Conservation (phyloP, 2,329 filamentous ascomycete species). For the Ascochyta lentis region DNA sequence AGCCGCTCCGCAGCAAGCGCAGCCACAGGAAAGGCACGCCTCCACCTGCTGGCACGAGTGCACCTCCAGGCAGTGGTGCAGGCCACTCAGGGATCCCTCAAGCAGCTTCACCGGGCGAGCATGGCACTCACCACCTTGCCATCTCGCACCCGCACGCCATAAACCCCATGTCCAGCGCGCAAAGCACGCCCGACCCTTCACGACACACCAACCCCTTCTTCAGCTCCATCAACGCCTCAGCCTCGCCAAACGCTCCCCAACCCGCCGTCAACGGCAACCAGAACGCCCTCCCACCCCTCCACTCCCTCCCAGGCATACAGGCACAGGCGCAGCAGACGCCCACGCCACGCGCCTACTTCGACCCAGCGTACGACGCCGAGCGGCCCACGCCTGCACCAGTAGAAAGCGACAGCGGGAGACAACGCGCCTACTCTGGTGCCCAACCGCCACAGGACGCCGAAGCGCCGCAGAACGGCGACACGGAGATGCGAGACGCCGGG, state of each 20-base stretch:
- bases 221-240: constrained; percentile 30
- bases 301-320: constrained; percentile 37
- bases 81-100: constrained; percentile 14
- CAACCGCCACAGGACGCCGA: constrained; percentile 28
- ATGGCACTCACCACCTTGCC: constrained; percentile 18
- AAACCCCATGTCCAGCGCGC: constrained; percentile 45
- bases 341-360: constrained; percentile 38
- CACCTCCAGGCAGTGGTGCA: background rate
- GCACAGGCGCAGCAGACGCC: constrained; percentile 25
- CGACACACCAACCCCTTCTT: constrained; percentile 40
- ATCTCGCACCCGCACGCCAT: constrained; percentile 26
- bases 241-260: constrained; percentile 32
- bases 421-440: constrained; percentile 40
- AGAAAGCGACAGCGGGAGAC: constrained; percentile 32
- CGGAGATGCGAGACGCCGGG: constrained; percentile 50
- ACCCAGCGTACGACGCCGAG: constrained; percentile 43
- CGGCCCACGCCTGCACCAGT: constrained; percentile 26
- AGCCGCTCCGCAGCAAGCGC: constrained; percentile 76
- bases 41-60: constrained; percentile 24
- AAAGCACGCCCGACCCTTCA: constrained; percentile 49
- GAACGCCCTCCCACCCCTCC: constrained; percentile 31
- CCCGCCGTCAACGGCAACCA: constrained; percentile 41
- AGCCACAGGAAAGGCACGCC: constrained; percentile 60
- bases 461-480: constrained; percentile 47
- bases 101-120: constrained; percentile 24